phyloP scores from a whole-genome alignment of 169 alveolate species.

The Cryptosporidium baileyi region DNA sequence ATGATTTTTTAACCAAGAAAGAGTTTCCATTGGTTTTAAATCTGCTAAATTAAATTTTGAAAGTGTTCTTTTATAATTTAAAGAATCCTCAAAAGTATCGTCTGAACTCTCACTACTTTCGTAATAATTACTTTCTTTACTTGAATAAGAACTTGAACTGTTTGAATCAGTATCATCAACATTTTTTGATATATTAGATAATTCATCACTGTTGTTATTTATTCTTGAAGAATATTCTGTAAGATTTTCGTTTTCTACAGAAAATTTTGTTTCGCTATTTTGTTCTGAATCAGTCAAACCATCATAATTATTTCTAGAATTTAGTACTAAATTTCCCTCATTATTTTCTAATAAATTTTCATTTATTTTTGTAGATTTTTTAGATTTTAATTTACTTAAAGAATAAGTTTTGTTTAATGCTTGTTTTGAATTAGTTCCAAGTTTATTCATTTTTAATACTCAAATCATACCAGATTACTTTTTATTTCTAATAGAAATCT shows the following conservation, averaged over 20 bases:
- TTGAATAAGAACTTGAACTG: background rate
- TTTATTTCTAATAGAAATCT: background rate
- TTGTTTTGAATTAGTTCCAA: background rate
- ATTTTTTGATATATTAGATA: background rate
- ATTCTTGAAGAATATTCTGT: too few relatives aligned
- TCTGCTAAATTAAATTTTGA: background rate
- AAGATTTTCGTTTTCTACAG: too few relatives aligned
- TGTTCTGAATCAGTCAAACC: conserved; percentile 36
- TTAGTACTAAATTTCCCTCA: background rate
- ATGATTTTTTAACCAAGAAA: conserved; percentile 53
- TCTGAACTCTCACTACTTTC: conserved; percentile 18
- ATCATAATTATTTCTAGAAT: conserved; percentile 11
- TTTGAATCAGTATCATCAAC: background rate
- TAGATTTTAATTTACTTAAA: background rate
- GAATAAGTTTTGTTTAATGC: background rate
- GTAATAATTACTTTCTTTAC: background rate
- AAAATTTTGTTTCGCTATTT: too few relatives aligned
- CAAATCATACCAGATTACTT: background rate
- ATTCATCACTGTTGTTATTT: background rate
- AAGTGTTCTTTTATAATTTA: too few relatives aligned
- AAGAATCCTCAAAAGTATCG: background rate
- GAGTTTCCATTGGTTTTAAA: conserved; percentile 56
- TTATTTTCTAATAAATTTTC: background rate
- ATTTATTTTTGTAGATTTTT: background rate
- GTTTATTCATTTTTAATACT: conserved; percentile 4